phyloP scores from a whole-genome alignment of 2,329 filamentous ascomycete species.

The Talaromyces sp. region DNA sequence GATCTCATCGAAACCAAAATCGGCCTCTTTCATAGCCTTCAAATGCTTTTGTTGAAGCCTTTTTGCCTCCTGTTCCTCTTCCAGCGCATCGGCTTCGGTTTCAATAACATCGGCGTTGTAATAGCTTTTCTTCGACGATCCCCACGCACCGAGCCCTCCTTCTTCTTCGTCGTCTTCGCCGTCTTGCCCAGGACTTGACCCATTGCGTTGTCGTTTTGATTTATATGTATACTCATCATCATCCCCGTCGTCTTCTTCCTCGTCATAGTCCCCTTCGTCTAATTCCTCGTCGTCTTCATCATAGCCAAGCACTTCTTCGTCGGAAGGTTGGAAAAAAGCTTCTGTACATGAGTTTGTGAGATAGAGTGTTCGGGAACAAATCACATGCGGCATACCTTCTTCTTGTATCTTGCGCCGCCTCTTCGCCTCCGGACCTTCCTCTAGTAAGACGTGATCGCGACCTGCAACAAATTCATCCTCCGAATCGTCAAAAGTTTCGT shows the following conservation, averaged over 20 bases:
- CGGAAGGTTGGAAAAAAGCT: slow-evolving; percentile 51
- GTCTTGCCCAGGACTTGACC: slow-evolving; percentile 28
- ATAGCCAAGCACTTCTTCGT: slow-evolving; percentile 58
- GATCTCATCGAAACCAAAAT: slow-evolving; percentile 87
- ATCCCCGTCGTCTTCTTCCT: slow-evolving; percentile 40
- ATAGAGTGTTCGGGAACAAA: slow-evolving; percentile 5
- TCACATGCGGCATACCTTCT: slow-evolving; percentile 45
- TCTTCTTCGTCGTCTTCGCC: slow-evolving; percentile 52
- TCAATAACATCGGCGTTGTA: slow-evolving; percentile 79
- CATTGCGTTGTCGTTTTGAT: slow-evolving; percentile 16
- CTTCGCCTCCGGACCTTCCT: slow-evolving; percentile 74
- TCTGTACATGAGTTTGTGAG: slow-evolving; percentile 33
- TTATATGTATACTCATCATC: slow-evolving; percentile 28
- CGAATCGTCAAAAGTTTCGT: slow-evolving; percentile 81
- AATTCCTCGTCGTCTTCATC: slow-evolving; percentile 44
- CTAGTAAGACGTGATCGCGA: slow-evolving; percentile 77
- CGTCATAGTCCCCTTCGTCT: slow-evolving; percentile 27
- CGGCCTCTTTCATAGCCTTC: slow-evolving; percentile 79
- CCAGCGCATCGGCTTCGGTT: slow-evolving; percentile 68
- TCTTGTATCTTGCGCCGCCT: slow-evolving; percentile 65
- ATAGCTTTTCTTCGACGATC: slow-evolving; percentile 80
- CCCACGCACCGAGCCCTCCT: slow-evolving; percentile 69
- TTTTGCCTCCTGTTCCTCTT: slow-evolving; percentile 87
- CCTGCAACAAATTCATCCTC: slow-evolving; percentile 91
- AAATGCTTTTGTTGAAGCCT: slow-evolving; percentile 87